Conservation (phyloP, 1,284 basidiomycete genomes). For the Porogramme epimiltina region DNA sequence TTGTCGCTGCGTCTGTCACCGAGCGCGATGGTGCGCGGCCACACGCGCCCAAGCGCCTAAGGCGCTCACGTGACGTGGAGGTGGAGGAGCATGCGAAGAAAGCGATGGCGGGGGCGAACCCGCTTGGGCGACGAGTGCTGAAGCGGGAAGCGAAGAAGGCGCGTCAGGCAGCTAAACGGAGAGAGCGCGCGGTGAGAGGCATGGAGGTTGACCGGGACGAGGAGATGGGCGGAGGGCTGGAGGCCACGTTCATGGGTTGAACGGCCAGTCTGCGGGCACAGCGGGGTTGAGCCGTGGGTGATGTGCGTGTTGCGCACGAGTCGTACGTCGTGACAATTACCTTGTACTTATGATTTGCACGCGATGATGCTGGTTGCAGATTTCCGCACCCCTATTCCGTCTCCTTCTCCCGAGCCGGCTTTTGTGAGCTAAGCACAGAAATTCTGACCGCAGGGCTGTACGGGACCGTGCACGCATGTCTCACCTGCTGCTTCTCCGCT, state of each 20-base stretch:
- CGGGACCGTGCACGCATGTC: no score
- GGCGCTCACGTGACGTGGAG: slow-evolving; percentile 49
- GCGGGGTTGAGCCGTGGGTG: no score
- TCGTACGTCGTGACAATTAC: no score
- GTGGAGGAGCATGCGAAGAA: slow-evolving; percentile 38
- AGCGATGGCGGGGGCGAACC: slow-evolving; percentile 53
- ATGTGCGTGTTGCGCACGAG: no score
- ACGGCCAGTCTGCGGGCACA: no score
- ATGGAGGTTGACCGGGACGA: slow-evolving; percentile 41
- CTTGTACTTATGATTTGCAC: no score
- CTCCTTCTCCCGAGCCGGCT: no score
- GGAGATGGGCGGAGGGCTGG: slow-evolving; percentile 13
- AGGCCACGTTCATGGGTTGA: slow-evolving; percentile 28
- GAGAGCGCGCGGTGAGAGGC: slow-evolving; percentile 17
- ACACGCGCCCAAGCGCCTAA: slow-evolving; percentile 62
- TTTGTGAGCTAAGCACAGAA: no score
- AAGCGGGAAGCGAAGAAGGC: slow-evolving; percentile 65
- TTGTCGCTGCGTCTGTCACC: neutral
- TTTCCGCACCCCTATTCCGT: no score
- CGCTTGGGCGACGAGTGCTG: slow-evolving; percentile 54
- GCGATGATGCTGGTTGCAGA: no score
- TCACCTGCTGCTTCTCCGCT: no score
- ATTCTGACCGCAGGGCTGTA: no score
- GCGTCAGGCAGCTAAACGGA: slow-evolving; percentile 44
- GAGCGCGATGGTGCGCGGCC: slow-evolving; percentile 11